Conservation (phyloP, 257 asterid species). For the Ligustrum vulgare region DNA sequence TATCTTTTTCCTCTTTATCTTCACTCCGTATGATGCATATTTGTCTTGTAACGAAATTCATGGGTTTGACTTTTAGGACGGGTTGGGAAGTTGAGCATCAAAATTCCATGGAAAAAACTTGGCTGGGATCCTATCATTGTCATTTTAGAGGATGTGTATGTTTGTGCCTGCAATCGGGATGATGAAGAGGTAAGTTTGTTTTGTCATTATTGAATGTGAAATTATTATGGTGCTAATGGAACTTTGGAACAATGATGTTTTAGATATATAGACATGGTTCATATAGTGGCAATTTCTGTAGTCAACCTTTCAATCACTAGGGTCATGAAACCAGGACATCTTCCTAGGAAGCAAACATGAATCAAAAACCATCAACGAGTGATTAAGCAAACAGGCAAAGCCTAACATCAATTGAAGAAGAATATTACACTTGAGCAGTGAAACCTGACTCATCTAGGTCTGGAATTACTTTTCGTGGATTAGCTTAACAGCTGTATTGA, state of each 20-base stretch:
- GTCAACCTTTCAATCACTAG: not conserved
- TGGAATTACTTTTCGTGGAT: not conserved
- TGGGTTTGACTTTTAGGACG: constrained; percentile 50
- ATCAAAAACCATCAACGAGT: not conserved
- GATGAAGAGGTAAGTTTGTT: constrained; percentile 68
- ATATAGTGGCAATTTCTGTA: not conserved
- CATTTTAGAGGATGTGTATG: constrained; percentile 75
- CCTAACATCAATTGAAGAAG: not conserved
- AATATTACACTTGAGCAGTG: not conserved
- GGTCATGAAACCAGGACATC: not conserved
- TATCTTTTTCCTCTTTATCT: constrained; percentile 1
- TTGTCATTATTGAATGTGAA: constrained; percentile 3
- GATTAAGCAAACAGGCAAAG: not conserved
- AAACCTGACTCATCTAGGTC: not conserved
- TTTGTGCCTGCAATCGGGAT: constrained; percentile 75
- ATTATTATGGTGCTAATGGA: constrained; percentile 12
- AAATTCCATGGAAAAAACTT: constrained; percentile 97
- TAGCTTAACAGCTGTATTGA: not conserved
- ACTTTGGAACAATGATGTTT: not conserved
- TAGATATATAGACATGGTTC: not conserved
- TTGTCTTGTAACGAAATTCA: constrained; percentile 16
- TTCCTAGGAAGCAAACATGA: not conserved
- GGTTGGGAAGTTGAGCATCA: constrained; percentile 90
- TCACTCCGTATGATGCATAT: not conserved
- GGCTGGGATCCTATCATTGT: constrained; percentile 96